phyloP scores from a whole-genome alignment of 371 early-diverging fungal species.

The Mortierella sp. region DNA sequence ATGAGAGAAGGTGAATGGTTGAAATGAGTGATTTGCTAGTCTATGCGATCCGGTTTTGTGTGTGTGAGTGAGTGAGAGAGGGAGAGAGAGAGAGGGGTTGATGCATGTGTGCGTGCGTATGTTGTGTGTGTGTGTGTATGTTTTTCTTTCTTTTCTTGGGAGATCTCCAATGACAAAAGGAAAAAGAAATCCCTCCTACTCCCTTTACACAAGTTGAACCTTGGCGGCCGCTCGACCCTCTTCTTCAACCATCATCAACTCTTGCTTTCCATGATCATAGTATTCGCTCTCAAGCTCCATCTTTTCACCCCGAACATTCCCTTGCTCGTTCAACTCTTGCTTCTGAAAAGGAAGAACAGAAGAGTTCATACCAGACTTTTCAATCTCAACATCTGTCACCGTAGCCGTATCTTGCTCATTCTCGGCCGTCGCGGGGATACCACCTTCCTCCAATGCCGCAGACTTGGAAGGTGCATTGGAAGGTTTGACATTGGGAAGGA shows the following conservation, averaged over 20 bases:
- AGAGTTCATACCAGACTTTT: too few relatives aligned
- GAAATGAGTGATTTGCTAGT: too few relatives aligned
- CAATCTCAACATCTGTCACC: background rate
- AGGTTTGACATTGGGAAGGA: constrained; percentile 43
- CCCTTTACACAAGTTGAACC: background rate
- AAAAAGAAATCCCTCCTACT: too few relatives aligned
- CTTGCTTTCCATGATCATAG: background rate
- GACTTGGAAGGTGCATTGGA: background rate
- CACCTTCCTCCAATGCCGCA: constrained; percentile 33
- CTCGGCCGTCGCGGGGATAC: constrained; percentile 8
- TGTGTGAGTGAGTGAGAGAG: too few relatives aligned
- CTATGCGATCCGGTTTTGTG: too few relatives aligned
- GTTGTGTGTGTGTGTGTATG: too few relatives aligned
- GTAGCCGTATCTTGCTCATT: constrained; percentile 5
- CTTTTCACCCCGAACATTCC: background rate
- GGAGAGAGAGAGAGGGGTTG: too few relatives aligned
- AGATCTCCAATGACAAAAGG: too few relatives aligned
- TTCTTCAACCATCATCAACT: background rate
- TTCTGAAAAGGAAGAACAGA: background rate
- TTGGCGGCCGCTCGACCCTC: background rate
- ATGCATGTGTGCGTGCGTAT: too few relatives aligned
- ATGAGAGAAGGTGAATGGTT: too few relatives aligned
- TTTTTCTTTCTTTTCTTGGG: too few relatives aligned
- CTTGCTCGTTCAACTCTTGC: background rate
- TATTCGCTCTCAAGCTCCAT: constrained; percentile 1